Percentiles rank a stretch among this genome's conserved stretches.
phyloP scores from a whole-genome alignment of 306 rosid genomes.

The Quercus alba region DNA sequence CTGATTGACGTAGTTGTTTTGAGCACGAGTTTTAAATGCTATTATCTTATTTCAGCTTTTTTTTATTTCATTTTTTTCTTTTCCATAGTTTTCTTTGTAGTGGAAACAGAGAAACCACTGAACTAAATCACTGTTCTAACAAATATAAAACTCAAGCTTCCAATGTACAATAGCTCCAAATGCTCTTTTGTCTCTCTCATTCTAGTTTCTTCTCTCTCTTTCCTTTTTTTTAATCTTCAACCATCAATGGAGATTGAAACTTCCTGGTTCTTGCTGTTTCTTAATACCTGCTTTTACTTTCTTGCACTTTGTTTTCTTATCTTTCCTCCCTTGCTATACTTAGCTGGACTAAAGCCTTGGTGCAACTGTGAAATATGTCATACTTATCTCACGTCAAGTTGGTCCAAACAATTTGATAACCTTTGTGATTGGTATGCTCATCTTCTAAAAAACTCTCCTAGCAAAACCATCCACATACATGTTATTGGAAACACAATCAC shows the following conservation, averaged over 20 bases:
- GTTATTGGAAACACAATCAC: constrained; percentile 63
- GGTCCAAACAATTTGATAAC: constrained; percentile 55
- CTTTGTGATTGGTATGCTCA: constrained; percentile 80
- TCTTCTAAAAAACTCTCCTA: constrained; percentile 53
- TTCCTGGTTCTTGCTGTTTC: constrained; percentile 19
- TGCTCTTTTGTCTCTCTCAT: constrained; percentile 11
- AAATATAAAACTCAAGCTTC: background rate
- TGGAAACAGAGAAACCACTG: constrained; percentile 9
- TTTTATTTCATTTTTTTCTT: background rate
- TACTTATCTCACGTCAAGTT: constrained; percentile 49
- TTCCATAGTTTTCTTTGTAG: background rate
- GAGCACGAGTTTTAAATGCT: constrained; percentile 26
- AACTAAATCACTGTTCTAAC: background rate
- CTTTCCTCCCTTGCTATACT: background rate
- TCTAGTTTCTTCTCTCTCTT: background rate
- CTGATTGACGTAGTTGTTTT: background rate
- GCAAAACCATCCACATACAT: constrained; percentile 71
- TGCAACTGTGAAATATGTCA: constrained; percentile 65
- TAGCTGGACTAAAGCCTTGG: constrained; percentile 14
- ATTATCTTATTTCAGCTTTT: background rate
- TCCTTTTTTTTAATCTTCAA: background rate
- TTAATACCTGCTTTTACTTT: constrained; percentile 1
- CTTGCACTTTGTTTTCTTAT: background rate
- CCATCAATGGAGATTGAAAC: constrained; percentile 26
- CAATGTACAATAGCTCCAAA: constrained; percentile 7